Evolutionary conservation across 371 early-diverging fungal species (phyloP).

Genomic region (Rhizopus microsporus): DNA sequence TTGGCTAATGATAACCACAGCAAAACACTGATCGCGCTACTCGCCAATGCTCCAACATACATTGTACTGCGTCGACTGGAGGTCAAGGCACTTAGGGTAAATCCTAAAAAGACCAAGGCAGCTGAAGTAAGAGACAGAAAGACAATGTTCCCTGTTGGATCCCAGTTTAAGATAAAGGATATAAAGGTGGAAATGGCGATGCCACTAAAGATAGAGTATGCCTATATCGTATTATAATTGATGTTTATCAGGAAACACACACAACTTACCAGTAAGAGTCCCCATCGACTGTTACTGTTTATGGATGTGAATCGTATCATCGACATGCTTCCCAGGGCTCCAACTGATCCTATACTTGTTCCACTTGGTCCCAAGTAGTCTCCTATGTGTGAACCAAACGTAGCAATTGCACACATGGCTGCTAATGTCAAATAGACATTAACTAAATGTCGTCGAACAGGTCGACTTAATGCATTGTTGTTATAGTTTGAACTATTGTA

Average conservation of each 20-base stretch:
- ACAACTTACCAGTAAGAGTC: constrained; percentile 29
- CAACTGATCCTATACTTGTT: constrained; percentile 19
- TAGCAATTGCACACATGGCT: constrained; percentile 50
- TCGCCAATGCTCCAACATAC: constrained; percentile 50
- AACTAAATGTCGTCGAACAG: constrained; percentile 48
- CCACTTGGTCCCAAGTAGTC: constrained; percentile 16
- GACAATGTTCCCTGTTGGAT: constrained; percentile 39
- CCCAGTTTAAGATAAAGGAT: constrained; percentile 28
- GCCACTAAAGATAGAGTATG: constrained; percentile 45
- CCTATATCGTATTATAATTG: constrained; percentile 14
- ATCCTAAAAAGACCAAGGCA: constrained; percentile 53
- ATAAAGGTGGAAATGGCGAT: constrained; percentile 35
- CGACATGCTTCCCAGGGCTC: constrained; percentile 27
- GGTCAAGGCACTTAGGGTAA: constrained; percentile 49
- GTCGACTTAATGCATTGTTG: constrained; percentile 29
- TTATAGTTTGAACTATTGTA: neutral
- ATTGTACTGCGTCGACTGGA: constrained; percentile 46
- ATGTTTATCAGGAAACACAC: neutral
- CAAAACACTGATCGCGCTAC: constrained; percentile 41
- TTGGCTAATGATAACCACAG: constrained; percentile 49
- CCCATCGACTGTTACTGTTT: constrained; percentile 33
- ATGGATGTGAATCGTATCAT: constrained; percentile 28
- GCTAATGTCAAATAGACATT: constrained; percentile 55
- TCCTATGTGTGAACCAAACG: constrained; percentile 32
- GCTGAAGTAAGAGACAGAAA: constrained; percentile 41